Evolutionary conservation across 768 basidiomycete species (phyloP).

Genomic region (Lactarius quietus): DNA sequence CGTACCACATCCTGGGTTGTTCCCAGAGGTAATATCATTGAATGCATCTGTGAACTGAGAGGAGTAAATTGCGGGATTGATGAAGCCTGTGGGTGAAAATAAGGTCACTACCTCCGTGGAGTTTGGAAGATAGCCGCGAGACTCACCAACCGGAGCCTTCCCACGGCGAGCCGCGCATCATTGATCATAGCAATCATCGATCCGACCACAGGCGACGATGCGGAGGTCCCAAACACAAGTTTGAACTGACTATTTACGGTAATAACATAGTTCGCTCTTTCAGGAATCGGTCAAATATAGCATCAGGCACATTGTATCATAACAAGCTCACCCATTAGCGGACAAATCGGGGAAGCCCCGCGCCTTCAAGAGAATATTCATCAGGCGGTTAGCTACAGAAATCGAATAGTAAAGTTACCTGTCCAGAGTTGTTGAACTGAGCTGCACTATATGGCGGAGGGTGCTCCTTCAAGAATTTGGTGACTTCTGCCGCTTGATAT

Average conservation of each 20-base stretch:
- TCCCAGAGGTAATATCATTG: too few species aligned
- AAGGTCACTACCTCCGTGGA: too few species aligned
- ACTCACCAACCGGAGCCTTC: too few species aligned
- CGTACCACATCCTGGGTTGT: slow-evolving; percentile 5
- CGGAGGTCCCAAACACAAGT: too few species aligned
- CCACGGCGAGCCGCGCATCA: too few species aligned
- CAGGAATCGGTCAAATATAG: not conserved
- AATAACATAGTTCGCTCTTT: too few species aligned
- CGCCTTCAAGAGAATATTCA: slow-evolving; percentile 4
- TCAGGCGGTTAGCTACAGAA: not conserved
- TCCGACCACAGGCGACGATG: too few species aligned
- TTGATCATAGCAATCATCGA: too few species aligned
- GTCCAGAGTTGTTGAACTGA: slow-evolving; percentile 36
- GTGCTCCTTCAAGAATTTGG: slow-evolving; percentile 32
- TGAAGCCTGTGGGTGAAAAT: slow-evolving; percentile 29
- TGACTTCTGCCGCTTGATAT: slow-evolving; percentile 36
- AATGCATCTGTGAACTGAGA: too few species aligned
- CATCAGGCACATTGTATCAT: too few species aligned
- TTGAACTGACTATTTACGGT: too few species aligned
- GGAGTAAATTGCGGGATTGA: slow-evolving; percentile 46
- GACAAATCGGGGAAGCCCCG: slow-evolving; percentile 36
- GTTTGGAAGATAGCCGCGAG: too few species aligned
- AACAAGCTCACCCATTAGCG: slow-evolving; percentile 34
- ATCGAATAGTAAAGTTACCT: slow-evolving; percentile 16
- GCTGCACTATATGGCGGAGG: slow-evolving; percentile 35